Base-by-base conservation (phyloP, 75 land plant genomes). In the Selaginella tamariscina region DNA sequence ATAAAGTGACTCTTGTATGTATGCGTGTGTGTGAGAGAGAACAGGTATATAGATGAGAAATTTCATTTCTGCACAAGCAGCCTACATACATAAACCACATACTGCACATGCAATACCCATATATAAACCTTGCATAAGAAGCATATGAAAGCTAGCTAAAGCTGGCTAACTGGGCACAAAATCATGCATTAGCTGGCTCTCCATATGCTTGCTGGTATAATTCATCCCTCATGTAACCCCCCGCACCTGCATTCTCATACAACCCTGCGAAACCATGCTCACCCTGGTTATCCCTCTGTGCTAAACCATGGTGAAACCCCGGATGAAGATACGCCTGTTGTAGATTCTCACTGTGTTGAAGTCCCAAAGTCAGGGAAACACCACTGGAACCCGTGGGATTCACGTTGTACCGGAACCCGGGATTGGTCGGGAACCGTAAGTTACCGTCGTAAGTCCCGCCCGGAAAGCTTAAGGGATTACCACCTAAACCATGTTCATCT, bases 341-440 rank as follows among this genome's bases (percentile, higher is more conserved):
- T 15, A 39, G 15, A 15, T 39, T 39, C 1, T 69, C 71, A 29
- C 71, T 54, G 71, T 69, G 71, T 23, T 56, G 71, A 11, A 69
- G 29, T 20, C 71, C 71, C 1, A 69, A 24, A 9, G 71, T 69
- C 21, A 69, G 65, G 26, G 71, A 69, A 28, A 69, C 71, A 18
- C 63, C 71, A n/a, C 21, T 1, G 27, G 9, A 24, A 30, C 15
- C 31, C 32, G 69, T 22, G 27, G 56, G 69, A 39, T 49, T 44
- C 26, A 28, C 22, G 26, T 28, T 67, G 69, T 39, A 39, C 5
- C 44, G 54, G 49, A 67, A 15, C 0, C 49, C 44, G 2, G 69
- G 49, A 67, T 33, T 24, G 23, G 32, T 31, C 59, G n/a, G 23
- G 24, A 32, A 66, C 32, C 30, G 24, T 15, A 11, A 33, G 69